Conservation (phyloP, 139 green algal genomes). For the Pseudopediastrum boryanum region DNA sequence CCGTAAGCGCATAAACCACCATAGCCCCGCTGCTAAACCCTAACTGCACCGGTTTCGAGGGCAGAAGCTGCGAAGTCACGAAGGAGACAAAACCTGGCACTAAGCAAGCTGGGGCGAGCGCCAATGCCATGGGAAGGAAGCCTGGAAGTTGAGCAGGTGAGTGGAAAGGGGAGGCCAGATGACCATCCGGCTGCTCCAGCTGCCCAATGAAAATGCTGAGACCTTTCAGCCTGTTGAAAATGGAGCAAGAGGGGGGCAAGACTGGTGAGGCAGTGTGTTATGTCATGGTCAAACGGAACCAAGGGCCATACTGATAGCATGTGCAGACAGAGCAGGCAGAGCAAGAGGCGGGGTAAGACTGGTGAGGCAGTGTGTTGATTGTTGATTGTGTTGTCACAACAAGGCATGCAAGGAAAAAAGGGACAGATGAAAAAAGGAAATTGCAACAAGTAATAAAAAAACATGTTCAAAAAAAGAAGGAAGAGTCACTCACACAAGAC, state of each 20-base stretch:
- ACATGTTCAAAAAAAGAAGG: too few species aligned
- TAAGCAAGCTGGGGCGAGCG: slow-evolving; percentile 34
- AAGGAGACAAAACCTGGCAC: not conserved
- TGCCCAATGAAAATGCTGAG: slow-evolving; percentile 79
- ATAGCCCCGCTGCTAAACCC: too few species aligned
- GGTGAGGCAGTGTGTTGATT: not conserved
- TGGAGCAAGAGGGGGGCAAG: not conserved
- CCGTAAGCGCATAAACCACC: not conserved
- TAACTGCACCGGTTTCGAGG: slow-evolving; percentile 32
- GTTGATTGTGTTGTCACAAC: not conserved
- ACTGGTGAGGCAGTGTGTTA: not conserved
- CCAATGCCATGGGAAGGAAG: slow-evolving; percentile 17
- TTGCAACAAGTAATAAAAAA: too few species aligned
- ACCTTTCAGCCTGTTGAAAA: slow-evolving; percentile 70
- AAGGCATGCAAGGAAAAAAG: not conserved
- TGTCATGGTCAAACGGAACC: not conserved
- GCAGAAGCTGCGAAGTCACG: slow-evolving; percentile 12
- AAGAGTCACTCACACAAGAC: too few species aligned
- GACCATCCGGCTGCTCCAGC: slow-evolving; percentile 74
- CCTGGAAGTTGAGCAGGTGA: not conserved
- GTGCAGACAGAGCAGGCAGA: not conserved
- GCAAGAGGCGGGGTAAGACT: not conserved
- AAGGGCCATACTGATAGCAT: not conserved
- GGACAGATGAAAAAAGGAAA: not conserved
- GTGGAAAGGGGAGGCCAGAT: slow-evolving; percentile 47